Percentiles rank a stretch among this genome's conserved stretches.
Evolutionary conservation across 257 asterid species (phyloP).

Genomic region (Ilex aquifolium): DNA sequence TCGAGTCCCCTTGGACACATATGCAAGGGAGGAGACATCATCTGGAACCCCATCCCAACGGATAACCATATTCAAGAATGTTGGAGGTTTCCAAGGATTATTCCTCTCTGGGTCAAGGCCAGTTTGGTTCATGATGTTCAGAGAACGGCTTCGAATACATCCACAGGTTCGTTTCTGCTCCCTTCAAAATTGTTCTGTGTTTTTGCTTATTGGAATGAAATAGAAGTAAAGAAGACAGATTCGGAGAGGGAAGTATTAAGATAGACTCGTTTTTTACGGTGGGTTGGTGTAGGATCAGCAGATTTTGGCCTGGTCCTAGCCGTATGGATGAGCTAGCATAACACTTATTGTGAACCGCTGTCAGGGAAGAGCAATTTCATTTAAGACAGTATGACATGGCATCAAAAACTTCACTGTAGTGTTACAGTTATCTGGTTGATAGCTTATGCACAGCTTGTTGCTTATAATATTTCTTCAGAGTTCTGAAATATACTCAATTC

Average conservation of each 20-base stretch:
- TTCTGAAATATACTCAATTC: neutral
- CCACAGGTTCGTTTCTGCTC: slow-evolving; percentile 62
- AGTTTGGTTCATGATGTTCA: slow-evolving; percentile 87
- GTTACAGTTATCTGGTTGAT: too few relatives aligned
- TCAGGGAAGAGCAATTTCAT: too few relatives aligned
- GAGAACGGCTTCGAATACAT: slow-evolving; percentile 87
- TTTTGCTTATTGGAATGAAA: neutral
- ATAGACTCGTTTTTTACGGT: too few relatives aligned
- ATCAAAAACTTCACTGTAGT: too few relatives aligned
- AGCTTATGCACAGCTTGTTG: neutral
- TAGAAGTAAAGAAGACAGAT: neutral
- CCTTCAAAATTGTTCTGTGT: neutral
- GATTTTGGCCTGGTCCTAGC: too few relatives aligned
- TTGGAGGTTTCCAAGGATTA: slow-evolving; percentile 86
- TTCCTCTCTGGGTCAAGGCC: slow-evolving; percentile 83
- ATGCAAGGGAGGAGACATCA: slow-evolving; percentile 70
- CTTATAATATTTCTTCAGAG: neutral
- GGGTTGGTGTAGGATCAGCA: too few relatives aligned
- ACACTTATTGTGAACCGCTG: too few relatives aligned
- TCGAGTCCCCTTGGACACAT: slow-evolving; percentile 64
- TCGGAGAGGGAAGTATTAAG: neutral
- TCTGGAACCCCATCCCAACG: slow-evolving; percentile 62
- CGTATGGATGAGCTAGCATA: too few relatives aligned
- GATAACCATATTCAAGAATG: slow-evolving; percentile 69
- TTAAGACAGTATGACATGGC: too few relatives aligned